These are phyloP conservation scores for Xylaria longipes DNA, from an alignment of 495 filamentous ascomycete species.

Conservation along the genomic window DNA sequence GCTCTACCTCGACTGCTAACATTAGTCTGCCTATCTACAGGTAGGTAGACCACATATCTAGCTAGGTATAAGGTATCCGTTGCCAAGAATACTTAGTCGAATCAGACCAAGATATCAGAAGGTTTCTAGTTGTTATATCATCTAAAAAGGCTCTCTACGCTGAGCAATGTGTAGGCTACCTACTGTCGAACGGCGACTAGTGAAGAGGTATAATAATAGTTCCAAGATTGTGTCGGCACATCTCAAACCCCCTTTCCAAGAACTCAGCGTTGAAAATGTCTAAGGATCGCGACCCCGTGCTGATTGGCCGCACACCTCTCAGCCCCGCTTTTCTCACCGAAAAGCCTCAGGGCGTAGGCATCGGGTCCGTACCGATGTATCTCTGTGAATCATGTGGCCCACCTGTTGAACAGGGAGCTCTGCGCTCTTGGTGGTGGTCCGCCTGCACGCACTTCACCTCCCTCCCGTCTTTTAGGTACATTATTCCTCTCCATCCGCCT, in stretches of 20 bases:
- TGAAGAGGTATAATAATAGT: background rate
- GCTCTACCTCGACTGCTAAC: background rate
- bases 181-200: background rate
- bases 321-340: slow-evolving; percentile 24
- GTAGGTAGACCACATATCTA: background rate
- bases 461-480: slow-evolving; percentile 42
- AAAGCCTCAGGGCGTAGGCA: background rate
- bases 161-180: background rate
- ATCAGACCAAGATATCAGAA: background rate
- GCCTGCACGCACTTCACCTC: slow-evolving; percentile 25
- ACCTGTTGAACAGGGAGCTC: slow-evolving; percentile 12
- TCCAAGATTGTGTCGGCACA: slow-evolving; percentile 1
- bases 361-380: slow-evolving; percentile 11
- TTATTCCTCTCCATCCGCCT: slow-evolving; percentile 39
- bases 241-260: slow-evolving; percentile 4
- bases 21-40: background rate
- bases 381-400: slow-evolving; percentile 35
- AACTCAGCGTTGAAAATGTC: background rate
- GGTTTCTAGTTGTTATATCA: background rate
- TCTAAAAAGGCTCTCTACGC: background rate
- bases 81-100: background rate
- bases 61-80: too few relatives aligned
- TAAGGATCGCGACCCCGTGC: slow-evolving; percentile 16
- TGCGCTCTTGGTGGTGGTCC: background rate
- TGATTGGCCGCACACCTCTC: slow-evolving; percentile 25